Percentiles rank a stretch among this genome's conserved stretches.
These are phyloP conservation scores for Tolypocladium ovalisporum DNA, from an alignment of 2,329 filamentous ascomycete species.

Conservation along the genomic window DNA sequence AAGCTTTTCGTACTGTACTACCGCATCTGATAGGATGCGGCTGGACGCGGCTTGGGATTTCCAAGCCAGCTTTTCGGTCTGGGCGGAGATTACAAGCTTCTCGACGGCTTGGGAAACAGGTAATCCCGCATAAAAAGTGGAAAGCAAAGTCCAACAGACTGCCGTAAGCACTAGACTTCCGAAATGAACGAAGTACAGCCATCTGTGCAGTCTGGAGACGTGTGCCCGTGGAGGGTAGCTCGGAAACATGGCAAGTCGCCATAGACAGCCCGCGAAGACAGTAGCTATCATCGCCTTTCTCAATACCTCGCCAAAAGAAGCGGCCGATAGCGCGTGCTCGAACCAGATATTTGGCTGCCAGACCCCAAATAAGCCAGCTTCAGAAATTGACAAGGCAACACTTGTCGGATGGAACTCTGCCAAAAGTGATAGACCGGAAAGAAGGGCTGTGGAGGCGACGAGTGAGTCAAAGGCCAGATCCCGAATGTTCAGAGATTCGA, in stretches of 20 bases:
- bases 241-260: constrained; percentile 1
- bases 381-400: constrained; percentile 14
- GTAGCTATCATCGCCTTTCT: constrained; percentile 1
- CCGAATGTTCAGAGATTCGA: constrained; percentile 14
- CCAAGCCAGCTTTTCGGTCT: constrained; percentile 7
- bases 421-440: constrained; percentile 16
- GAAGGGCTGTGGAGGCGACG: constrained; percentile 10
- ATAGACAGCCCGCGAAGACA: neutral
- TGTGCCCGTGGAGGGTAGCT: neutral
- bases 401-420: constrained; percentile 14
- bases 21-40: constrained; percentile 17
- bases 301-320: neutral
- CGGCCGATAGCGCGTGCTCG: neutral
- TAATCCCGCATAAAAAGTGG: neutral
- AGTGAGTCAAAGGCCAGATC: constrained; percentile 20
- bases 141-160: neutral
- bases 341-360: neutral
- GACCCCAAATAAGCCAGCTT: constrained; percentile 9
- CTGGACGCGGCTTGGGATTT: constrained; percentile 9
- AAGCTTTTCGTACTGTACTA: constrained; percentile 29
- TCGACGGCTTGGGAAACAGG: constrained; percentile 5
- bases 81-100: constrained; percentile 5
- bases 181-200: constrained; percentile 7
- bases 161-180: constrained; percentile 3
- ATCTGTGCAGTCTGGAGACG: constrained; percentile 1